Evolutionary conservation across 2,329 filamentous ascomycete species (phyloP), one percentile per base, ranked within the genome.

Genomic region (Alternaria novae-zelandiae): DNA sequence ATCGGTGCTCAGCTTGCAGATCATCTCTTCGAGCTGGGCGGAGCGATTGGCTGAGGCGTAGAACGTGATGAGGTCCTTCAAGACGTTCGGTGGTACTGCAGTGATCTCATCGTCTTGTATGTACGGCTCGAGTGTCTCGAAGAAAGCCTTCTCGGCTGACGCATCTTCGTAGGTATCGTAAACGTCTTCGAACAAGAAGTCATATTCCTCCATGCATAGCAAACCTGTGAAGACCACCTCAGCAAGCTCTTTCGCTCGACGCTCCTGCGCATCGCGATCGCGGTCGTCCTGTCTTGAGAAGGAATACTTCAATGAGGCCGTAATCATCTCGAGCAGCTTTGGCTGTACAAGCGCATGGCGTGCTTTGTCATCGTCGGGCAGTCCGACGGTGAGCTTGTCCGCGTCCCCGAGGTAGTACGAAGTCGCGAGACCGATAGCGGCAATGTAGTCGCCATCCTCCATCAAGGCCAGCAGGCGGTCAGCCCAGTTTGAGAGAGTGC

Each of bases 381-480:
- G 83, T 0, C 96, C 96, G 58, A 99, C 92, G 0, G 96, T 98
- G 54, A 98, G 86, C 79, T 96, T 97, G 78, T 97, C 93, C n/a
- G 93, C 89, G 74, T 94, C 90, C 23, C 96, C 96, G 8, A 89
- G 90, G 77, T 97, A 98, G 80, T 98, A 99, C 1, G 91, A 91
- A 1, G 94, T 97, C 10, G 95, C 96, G 62, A 99, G 85, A 68
- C 91, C 88, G 64, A 99, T 97, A 2, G 96, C 94, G 12, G 89
- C 91, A 67, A 99, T 91, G 74, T 97, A 97, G 79, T 98, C 94
- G n/a, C 96, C 96, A 60, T 94, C 89, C 78, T 98, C 94, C 92
- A 99, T 97, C 70, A 98, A 85, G 0, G 95, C 94, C 69, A 97
- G 89, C 17, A 99, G 84, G 44, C 96, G 87, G 79, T 99, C 96